Conservation (phyloP, 1,284 basidiomycete species). For the Pascua guehoae region DNA sequence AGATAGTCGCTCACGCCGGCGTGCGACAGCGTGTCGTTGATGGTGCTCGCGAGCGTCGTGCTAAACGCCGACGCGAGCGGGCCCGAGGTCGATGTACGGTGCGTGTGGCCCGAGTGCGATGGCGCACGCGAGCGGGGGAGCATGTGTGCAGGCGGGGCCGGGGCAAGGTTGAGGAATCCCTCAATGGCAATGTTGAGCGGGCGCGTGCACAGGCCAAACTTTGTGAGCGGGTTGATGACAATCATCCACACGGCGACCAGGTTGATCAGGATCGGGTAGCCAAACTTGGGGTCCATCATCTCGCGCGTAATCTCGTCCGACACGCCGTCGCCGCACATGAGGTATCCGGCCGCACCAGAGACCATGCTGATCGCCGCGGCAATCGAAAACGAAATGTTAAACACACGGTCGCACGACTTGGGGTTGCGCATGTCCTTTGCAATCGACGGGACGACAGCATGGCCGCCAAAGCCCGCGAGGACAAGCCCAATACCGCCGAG, state of each 20-base stretch:
- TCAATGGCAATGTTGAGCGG: constrained; percentile 82
- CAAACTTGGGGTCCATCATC: constrained; percentile 65
- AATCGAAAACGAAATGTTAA: constrained; percentile 42
- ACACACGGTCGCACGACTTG: constrained; percentile 65
- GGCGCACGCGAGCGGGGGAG: neutral
- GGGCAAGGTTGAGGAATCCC: constrained; percentile 63
- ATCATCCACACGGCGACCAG: constrained; percentile 81
- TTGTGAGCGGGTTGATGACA: constrained; percentile 80
- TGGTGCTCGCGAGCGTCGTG: constrained; percentile 6
- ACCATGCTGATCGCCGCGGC: constrained; percentile 74
- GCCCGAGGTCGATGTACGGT: neutral
- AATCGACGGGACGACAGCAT: constrained; percentile 86
- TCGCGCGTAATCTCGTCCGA: constrained; percentile 89
- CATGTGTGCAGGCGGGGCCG: constrained; percentile 28
- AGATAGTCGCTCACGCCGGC: constrained; percentile 14
- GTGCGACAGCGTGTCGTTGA: constrained; percentile 7
- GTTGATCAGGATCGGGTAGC: constrained; percentile 72
- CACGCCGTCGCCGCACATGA: constrained; percentile 83
- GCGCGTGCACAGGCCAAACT: constrained; percentile 79
- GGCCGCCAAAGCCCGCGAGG: constrained; percentile 96
- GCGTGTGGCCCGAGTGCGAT: neutral
- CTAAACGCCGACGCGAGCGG: constrained; percentile 1
- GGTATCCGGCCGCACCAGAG: constrained; percentile 80
- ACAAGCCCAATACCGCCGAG: constrained; percentile 69
- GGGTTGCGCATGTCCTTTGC: constrained; percentile 88